Evolutionary conservation across 73 alveolate genomes (phyloP).

Genomic region (Blepharisma stoltei): DNA sequence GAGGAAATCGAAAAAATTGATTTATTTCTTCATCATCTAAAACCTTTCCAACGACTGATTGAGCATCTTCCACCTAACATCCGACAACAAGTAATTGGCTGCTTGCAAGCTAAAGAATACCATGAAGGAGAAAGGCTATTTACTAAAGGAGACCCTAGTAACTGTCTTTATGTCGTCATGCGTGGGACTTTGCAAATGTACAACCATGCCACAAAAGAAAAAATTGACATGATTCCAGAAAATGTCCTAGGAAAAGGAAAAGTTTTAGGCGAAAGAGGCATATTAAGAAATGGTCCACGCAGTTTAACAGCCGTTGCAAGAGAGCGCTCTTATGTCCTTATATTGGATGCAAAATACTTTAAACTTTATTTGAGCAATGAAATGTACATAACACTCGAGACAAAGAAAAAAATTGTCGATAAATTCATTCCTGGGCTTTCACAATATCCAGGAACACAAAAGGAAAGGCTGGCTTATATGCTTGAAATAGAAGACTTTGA

Average conservation of each 20-base stretch:
- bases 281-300: constrained; percentile 1
- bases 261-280: constrained; percentile 21
- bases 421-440: constrained; percentile 3
- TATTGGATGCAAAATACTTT: neutral
- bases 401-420: neutral
- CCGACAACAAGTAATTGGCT: no score
- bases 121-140: neutral
- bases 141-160: constrained; percentile 24
- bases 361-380: neutral
- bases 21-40: no score
- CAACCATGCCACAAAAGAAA: neutral
- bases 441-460: neutral
- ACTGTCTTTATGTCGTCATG: neutral
- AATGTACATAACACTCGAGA: neutral
- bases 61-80: no score
- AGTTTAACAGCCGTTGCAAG: neutral
- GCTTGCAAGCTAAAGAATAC: no score
- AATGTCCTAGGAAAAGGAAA: neutral
- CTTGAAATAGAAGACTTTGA: neutral
- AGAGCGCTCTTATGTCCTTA: neutral
- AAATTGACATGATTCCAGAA: neutral
- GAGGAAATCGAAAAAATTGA: no score
- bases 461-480: neutral
- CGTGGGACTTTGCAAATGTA: neutral
- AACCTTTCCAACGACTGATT: no score